Conservation (phyloP, 2,329 filamentous ascomycete genomes). For the Pseudogymnoascus sp. region DNA sequence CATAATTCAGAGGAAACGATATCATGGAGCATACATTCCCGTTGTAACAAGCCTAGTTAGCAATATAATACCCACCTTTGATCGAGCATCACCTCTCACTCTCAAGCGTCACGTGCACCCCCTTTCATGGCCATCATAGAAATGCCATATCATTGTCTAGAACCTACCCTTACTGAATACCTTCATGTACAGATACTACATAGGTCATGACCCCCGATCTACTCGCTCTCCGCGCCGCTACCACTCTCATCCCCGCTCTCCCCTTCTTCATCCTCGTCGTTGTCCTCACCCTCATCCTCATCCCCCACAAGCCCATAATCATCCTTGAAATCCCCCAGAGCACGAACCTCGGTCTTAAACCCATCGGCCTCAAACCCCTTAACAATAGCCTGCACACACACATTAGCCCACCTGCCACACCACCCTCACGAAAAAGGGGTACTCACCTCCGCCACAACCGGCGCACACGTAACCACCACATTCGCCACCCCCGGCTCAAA, state of each 20-base stretch:
- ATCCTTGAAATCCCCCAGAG: constrained; percentile 74
- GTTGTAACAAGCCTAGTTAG: neutral
- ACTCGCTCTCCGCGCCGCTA: constrained; percentile 8
- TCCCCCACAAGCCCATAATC: constrained; percentile 72
- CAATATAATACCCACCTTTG: neutral
- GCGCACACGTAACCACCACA: constrained; percentile 79
- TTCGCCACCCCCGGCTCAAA: constrained; percentile 77
- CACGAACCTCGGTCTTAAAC: constrained; percentile 67
- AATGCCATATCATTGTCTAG: neutral
- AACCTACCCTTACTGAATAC: neutral
- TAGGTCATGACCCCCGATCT: neutral
- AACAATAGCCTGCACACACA: constrained; percentile 53
- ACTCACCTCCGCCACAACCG: constrained; percentile 73
- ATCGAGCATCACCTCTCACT: neutral
- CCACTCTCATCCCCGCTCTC: constrained; percentile 17
- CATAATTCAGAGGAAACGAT: constrained; percentile 9
- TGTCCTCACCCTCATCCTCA: constrained; percentile 43
- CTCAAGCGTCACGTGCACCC: neutral
- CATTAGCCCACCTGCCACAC: neutral
- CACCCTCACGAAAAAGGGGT: constrained; percentile 8
- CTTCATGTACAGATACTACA: constrained; percentile 1
- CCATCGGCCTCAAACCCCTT: constrained; percentile 65
- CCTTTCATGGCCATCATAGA: too few species aligned
- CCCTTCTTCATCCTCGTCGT: constrained; percentile 21
- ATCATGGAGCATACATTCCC: neutral